phyloP scores from a whole-genome alignment of 2,329 filamentous ascomycete species.

The Pestalotiopsis sp. region DNA sequence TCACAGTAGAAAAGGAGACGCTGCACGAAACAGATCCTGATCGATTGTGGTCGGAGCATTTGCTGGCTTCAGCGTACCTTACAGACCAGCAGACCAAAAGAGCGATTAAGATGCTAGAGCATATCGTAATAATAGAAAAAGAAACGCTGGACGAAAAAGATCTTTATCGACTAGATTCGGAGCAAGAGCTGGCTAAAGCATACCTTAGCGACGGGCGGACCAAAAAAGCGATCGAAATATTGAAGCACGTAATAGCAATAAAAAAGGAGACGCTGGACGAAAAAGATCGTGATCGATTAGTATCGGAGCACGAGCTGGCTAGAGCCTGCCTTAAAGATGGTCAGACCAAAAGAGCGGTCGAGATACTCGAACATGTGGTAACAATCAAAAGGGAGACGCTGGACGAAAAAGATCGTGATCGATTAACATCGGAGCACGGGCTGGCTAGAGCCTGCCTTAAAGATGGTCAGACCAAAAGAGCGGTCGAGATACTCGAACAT shows the following conservation, averaged over 20 bases:
- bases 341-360: neutral
- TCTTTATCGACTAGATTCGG: neutral
- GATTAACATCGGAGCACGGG: neutral
- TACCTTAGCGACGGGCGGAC: constrained; percentile 14
- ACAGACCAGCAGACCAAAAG: constrained; percentile 3
- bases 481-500: neutral
- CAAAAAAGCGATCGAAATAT: neutral
- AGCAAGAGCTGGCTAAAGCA: constrained; percentile 22
- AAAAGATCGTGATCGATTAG: neutral
- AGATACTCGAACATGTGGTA: neutral
- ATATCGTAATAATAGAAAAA: neutral
- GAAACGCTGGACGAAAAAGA: neutral
- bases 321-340: neutral
- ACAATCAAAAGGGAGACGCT: neutral
- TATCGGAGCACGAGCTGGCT: neutral
- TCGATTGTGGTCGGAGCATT: neutral
- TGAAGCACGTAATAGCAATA: neutral
- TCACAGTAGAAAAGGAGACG: neutral
- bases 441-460: neutral
- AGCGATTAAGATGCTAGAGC: constrained; percentile 17
- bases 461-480: neutral
- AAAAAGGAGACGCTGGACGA: neutral
- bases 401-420: neutral
- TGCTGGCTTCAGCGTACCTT: neutral
- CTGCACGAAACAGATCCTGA: neutral